Conservation (phyloP, 2,329 filamentous ascomycete species). For the Neonectria faginata region DNA sequence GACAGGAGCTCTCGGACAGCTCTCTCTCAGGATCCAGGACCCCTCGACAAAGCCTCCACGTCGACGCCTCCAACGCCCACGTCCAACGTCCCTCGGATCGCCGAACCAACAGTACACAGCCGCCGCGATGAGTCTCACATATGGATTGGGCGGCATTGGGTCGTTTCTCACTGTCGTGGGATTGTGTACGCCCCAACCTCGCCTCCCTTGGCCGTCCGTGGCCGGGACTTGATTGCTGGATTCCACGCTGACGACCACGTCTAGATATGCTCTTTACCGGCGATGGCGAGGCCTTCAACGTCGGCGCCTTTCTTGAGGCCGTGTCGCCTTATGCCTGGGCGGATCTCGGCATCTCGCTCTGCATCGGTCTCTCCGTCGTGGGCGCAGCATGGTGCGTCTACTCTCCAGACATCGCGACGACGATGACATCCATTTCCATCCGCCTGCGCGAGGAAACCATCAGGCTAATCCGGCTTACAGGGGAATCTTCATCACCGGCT, state of each 20-base stretch:
- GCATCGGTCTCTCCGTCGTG: conserved; percentile 95
- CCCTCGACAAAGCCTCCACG: conserved; percentile 29
- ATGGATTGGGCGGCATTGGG: conserved; percentile 76
- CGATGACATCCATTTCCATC: conserved; percentile 19
- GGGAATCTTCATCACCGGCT: conserved; percentile 99
- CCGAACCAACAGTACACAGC: conserved; percentile 41
- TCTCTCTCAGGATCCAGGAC: conserved; percentile 30
- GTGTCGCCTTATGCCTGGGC: conserved; percentile 97
- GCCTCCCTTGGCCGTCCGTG: conserved; percentile 20
- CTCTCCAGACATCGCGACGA: conserved; percentile 25
- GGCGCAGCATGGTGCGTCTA: conserved; percentile 90
- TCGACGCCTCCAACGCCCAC: conserved; percentile 39
- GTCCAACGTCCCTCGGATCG: conserved; percentile 31
- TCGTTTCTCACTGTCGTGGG: conserved; percentile 79
- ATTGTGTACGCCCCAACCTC: conserved; percentile 72
- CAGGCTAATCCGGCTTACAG: conserved; percentile 60
- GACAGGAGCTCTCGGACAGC: conserved; percentile 47
- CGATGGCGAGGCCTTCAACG: conserved; percentile 95
- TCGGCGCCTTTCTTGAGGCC: conserved; percentile 93
- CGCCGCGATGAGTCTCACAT: conserved; percentile 75
- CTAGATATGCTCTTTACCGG: conserved; percentile 99
- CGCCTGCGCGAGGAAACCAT: neutral
- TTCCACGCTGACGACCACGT: conserved; percentile 34
- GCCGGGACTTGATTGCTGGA: conserved; percentile 16
- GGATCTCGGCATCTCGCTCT: conserved; percentile 87